phyloP scores from a whole-genome alignment of 2,329 filamentous ascomycete genomes.

The Periglandula ipomoeae region DNA sequence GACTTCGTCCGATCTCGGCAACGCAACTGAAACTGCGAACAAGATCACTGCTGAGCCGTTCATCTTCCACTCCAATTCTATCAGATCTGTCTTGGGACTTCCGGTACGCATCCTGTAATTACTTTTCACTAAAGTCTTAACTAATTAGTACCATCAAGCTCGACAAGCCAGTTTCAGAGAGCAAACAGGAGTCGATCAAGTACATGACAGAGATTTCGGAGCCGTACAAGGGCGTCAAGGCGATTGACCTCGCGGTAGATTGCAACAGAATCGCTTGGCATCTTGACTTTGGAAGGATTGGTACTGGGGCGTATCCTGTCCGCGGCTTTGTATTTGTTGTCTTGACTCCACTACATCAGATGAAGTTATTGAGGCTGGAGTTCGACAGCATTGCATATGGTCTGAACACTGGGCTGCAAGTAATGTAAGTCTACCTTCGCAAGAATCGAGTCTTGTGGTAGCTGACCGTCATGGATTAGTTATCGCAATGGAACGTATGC shows the following conservation, averaged over 20 bases:
- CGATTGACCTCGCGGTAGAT: not conserved
- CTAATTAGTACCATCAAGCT: too few species aligned
- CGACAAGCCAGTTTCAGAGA: not conserved
- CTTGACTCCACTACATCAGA: not conserved
- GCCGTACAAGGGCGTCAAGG: not conserved
- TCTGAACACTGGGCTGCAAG: not conserved
- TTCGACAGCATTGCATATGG: not conserved
- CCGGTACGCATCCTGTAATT: not conserved
- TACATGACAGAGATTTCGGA: not conserved
- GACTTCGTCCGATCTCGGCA: not conserved
- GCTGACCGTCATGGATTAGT: not conserved
- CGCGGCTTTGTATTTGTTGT: not conserved
- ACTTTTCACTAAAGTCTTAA: not conserved
- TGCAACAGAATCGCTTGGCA: not conserved
- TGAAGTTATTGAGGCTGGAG: not conserved
- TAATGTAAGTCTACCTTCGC: not conserved
- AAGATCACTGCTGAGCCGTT: not conserved
- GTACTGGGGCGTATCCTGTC: not conserved
- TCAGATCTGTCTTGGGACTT: not conserved
- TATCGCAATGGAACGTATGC: not conserved
- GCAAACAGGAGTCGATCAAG: not conserved
- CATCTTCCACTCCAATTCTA: not conserved
- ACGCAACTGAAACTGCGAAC: not conserved
- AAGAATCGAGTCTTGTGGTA: not conserved
- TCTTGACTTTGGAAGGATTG: not conserved